Conservation (phyloP, 2,329 filamentous ascomycete species). For the Massarina eburnea region DNA sequence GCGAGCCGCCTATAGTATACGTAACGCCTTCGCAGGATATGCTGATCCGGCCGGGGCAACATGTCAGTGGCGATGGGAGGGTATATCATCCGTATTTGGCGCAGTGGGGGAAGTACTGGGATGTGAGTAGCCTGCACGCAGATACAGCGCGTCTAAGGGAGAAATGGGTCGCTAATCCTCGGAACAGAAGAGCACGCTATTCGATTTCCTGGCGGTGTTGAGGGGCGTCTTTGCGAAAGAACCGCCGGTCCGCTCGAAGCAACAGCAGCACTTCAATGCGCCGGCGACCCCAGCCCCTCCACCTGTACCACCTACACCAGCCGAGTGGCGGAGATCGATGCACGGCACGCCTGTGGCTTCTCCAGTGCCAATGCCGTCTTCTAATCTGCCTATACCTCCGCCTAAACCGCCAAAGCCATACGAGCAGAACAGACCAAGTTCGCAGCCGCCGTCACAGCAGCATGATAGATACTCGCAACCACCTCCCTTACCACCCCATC, state of each 20-base stretch:
- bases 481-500: constrained; percentile 37
- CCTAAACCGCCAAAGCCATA: constrained; percentile 51
- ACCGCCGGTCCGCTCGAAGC: constrained; percentile 80
- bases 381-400: constrained; percentile 42
- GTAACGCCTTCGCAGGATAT: constrained; percentile 87
- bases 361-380: constrained; percentile 35
- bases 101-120: constrained; percentile 85
- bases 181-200: constrained; percentile 74
- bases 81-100: constrained; percentile 96
- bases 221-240: constrained; percentile 91
- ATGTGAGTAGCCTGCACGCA: constrained; percentile 62
- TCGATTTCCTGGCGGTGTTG: constrained; percentile 80
- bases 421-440: constrained; percentile 26
- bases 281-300: constrained; percentile 35
- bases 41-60: constrained; percentile 87
- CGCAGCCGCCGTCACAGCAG: constrained; percentile 25
- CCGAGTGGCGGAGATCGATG: constrained; percentile 50
- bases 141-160: neutral
- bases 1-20: constrained; percentile 82
- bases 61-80: constrained; percentile 89
- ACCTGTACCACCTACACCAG: constrained; percentile 68
- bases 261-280: constrained; percentile 44
- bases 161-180: constrained; percentile 10
- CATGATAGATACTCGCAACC: constrained; percentile 33
- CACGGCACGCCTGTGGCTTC: constrained; percentile 36